A percentile compares a stretch with the other conserved stretches of the same genome.
phyloP scores from a whole-genome alignment of 371 early-diverging fungal species.

The Thermomucor indicae-seudaticae region DNA sequence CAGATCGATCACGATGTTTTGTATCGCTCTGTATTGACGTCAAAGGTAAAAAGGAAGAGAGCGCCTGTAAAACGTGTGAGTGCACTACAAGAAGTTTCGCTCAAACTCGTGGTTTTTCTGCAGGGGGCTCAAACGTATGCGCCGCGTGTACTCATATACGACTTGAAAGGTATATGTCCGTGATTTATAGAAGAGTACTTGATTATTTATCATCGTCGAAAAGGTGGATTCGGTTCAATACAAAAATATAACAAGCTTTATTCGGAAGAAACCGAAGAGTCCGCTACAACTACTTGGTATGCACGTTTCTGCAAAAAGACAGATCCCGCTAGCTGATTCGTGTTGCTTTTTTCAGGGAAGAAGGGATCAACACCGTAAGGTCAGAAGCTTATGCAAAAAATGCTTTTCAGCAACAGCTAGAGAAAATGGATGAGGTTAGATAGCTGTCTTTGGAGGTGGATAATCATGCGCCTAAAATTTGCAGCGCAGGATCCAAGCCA shows the following conservation, averaged over 20 bases:
- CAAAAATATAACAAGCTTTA: slow-evolving; percentile 64
- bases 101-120: not conserved
- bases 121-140: slow-evolving; percentile 70
- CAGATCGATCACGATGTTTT: slow-evolving; percentile 55
- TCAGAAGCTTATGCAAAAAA: slow-evolving; percentile 37
- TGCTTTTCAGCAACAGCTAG: slow-evolving; percentile 51
- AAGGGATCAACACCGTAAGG: slow-evolving; percentile 36
- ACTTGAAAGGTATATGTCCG: slow-evolving; percentile 57
- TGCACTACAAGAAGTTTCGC: no score
- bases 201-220: not conserved
- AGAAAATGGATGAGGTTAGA: slow-evolving; percentile 40
- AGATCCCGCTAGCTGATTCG: not conserved
- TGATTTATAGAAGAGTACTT: no score
- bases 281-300: slow-evolving; percentile 28
- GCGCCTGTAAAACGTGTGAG: not conserved
- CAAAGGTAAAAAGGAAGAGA: slow-evolving; percentile 20
- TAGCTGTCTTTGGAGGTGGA: no score
- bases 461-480: no score
- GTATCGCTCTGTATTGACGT: slow-evolving; percentile 46
- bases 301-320: not conserved
- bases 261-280: slow-evolving; percentile 18
- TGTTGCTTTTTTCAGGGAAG: slow-evolving; percentile 35
- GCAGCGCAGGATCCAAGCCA: not conserved
- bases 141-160: slow-evolving; percentile 76
- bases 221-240: slow-evolving; percentile 70